These are phyloP conservation scores for Guillardia theta DNA, from an alignment of 78 protist species.

Conservation along the genomic window DNA sequence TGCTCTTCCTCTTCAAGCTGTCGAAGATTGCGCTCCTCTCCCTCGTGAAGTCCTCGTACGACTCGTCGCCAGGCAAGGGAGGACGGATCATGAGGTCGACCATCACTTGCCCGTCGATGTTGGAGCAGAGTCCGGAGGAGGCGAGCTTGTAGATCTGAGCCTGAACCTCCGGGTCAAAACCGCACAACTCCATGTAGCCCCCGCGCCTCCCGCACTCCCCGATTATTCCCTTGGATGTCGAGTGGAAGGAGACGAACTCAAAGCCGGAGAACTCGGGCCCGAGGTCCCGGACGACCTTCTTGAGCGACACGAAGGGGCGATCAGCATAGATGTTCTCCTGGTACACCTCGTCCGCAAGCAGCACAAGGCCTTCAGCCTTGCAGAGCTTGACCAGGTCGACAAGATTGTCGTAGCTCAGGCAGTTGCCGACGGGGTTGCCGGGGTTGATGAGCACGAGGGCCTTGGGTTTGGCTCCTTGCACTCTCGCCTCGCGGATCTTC, in stretches of 20 bases:
- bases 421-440: slow-evolving; percentile 97
- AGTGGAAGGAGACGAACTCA: slow-evolving; percentile 93
- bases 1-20: too few species aligned
- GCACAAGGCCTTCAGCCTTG: slow-evolving; percentile 65
- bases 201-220: slow-evolving; percentile 84
- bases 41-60: neutral
- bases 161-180: slow-evolving; percentile 35
- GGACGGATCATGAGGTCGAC: slow-evolving; percentile 37
- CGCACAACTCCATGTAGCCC: slow-evolving; percentile 89
- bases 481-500: neutral
- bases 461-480: too few species aligned
- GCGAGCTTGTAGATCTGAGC: neutral
- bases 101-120: slow-evolving; percentile 88
- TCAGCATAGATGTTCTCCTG: neutral
- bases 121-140: slow-evolving; percentile 85
- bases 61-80: neutral
- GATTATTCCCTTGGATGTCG: slow-evolving; percentile 94
- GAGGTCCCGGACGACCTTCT: slow-evolving; percentile 61
- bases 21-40: too few species aligned
- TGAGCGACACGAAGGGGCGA: slow-evolving; percentile 84
- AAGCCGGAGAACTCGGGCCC: slow-evolving; percentile 18
- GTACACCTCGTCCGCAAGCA: slow-evolving; percentile 98
- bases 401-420: slow-evolving; percentile 50
- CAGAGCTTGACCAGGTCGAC: slow-evolving; percentile 70
- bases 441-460: slow-evolving; percentile 96